Percentiles rank a stretch among this genome's conserved stretches.
phyloP scores from a whole-genome alignment of 202 grass and related monocot species.

The Digitaria exilis region DNA sequence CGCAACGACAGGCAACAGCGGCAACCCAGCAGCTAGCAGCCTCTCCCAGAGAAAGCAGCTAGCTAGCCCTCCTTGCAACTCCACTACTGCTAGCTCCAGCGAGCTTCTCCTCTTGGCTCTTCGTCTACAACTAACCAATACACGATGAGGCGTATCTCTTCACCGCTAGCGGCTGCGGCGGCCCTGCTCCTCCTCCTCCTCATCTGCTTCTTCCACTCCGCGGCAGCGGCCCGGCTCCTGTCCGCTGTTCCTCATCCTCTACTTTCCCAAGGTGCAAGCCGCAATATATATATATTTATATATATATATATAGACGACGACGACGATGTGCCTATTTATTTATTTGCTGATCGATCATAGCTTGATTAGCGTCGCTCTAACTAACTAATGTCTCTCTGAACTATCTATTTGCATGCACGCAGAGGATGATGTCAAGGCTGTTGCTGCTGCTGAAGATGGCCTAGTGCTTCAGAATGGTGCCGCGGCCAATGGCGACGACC shows the following conservation, averaged over 20 bases:
- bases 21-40: no score
- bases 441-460: neutral
- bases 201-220: neutral
- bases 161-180: neutral
- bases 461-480: neutral
- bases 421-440: neutral
- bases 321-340: no score
- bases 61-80: no score
- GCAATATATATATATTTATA: no score
- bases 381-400: neutral
- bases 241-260: neutral
- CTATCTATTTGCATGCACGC: neutral
- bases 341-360: neutral
- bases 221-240: conserved; percentile 8
- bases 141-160: conserved; percentile 5
- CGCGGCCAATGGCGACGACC: neutral
- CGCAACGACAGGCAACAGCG: neutral
- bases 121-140: neutral
- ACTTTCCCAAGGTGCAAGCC: neutral
- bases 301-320: no score
- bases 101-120: neutral
- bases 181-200: conserved; percentile 34
- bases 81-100: no score
- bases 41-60: neutral
- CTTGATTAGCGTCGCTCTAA: no score